Evolutionary conservation across 176 grass and related monocot species (phyloP), one percentile per base, ranked within the genome.

Genomic region (Panicum miliaceum): DNA sequence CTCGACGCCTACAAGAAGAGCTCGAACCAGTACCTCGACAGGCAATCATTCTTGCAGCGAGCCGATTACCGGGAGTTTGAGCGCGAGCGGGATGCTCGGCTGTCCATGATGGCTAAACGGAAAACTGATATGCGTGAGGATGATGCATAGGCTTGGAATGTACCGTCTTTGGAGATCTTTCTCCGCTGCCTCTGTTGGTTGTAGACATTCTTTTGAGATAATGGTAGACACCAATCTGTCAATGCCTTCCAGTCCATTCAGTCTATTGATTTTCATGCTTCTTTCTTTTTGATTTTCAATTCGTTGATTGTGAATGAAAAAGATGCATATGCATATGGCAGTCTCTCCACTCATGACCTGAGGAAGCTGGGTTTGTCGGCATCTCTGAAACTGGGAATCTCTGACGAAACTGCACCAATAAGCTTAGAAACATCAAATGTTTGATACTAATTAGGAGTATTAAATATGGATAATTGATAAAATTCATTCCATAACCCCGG

Each of bases 1-100:
- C 75, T 99, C 78, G 97, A 92, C 22, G 78, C 84, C 3, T 99
- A 99, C 86, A 99, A 99, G 91, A 98, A 95, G 89, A 98, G 96
- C 65, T 95, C 96, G 7, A 99, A 99, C 73, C 88, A 99, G 65
- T 99, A 96, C 78, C 83, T 99, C 9, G 96, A 99, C 43, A 96
- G 86, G 88, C 89, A 94, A 35, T 98, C 95, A 0, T 99, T 99
- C 87, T 87, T 99, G 78, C 88, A 96, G 79, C 87, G 97, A 68
- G 61, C 93, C 0, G 97, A 99, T 80, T 86, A 91, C 79, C 83
- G 93, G 29, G 97, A 99, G 88, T 99, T 96, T 66, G 97, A 99
- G 91, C 90, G 86, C 0, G 97, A 99, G 88, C 90, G 97, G 76
- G 97, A 99, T 76, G 93, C 88, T 0, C 80, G 97, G 20, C 78